phyloP scores from a whole-genome alignment of 164 flowering plant genomes.

The Vitis rupestris region DNA sequence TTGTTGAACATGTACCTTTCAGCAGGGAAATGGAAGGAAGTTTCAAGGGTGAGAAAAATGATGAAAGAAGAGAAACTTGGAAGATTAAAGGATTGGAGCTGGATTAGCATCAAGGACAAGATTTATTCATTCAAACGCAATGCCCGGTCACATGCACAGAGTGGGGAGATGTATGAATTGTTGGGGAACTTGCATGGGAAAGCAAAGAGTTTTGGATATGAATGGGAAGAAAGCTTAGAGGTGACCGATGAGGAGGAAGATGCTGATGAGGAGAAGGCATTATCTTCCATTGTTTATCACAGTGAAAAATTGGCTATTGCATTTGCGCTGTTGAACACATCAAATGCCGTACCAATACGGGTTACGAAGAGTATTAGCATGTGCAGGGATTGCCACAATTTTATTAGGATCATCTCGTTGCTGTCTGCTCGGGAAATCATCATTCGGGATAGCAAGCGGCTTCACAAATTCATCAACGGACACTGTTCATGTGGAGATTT shows the following conservation, averaged over 20 bases:
- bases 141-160: conserved; percentile 30
- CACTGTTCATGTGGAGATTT: conserved; percentile 79
- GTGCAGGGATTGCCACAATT: conserved; percentile 76
- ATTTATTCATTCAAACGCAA: conserved; percentile 57
- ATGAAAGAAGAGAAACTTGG: conserved; percentile 59
- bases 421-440: conserved; percentile 53
- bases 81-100: conserved; percentile 62
- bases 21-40: conserved; percentile 68
- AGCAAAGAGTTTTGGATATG: conserved; percentile 52
- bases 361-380: conserved; percentile 61
- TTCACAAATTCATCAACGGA: conserved; percentile 69
- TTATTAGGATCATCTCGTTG: conserved; percentile 51
- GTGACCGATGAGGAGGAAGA: conserved; percentile 44
- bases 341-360: conserved; percentile 42
- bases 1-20: conserved; percentile 68
- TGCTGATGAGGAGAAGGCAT: conserved; percentile 26
- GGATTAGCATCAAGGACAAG: conserved; percentile 67
- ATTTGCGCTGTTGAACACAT: conserved; percentile 58
- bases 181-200: conserved; percentile 48
- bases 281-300: conserved; percentile 39
- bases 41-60: conserved; percentile 57
- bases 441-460: conserved; percentile 68
- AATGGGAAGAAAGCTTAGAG: conserved; percentile 27
- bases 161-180: conserved; percentile 27
- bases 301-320: conserved; percentile 83